Base-by-base conservation (phyloP, 169 alveolate genomes). In the Plasmodium sp. region DNA sequence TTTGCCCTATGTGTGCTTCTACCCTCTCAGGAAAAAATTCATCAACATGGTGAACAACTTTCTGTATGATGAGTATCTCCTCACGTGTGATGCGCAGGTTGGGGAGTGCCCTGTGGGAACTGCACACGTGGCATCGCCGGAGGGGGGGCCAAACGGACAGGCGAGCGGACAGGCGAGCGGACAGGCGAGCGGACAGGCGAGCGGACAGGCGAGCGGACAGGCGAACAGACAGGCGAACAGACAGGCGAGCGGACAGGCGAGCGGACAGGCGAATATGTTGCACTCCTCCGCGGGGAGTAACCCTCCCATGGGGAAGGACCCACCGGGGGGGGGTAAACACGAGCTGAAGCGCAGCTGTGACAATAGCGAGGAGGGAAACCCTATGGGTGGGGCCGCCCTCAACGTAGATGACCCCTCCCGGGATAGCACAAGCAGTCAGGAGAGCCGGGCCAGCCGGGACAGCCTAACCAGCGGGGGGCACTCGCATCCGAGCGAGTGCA, bases 1-100 rank as follows among this genome's bases (percentile, higher is more conserved):
- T 22, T 81, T 92, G 10, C 95, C 95, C 14, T 92, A 82, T 45
- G 81, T 82, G 5, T 92, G 95, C 77, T 92, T 92, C 34, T n/a
- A 92, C 58, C 92, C 95, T 1, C 58, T 92, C 22, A 92, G 77
- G n/a, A 92, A 71, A 48, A 92, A 92, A 82, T 82, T 92, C 51
- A 83, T 22, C 10, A 72, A 92, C 27, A 92, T 92, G 43, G 62
- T 92, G 31, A 92, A 83, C 18, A 91, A 83, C 2, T 92, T 92
- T 71, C 73, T 92, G 75, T 88, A 88, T 73, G 84, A 88, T 4
- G 90, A 88, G 6, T 88, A 81, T 77, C 34, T 39, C n/a, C 18
- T 5, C 33, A 43, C 83, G 10, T 2, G 34, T 58, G 36, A 54
- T 58, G 82, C 5, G 71, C 39, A 54, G 31, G 45, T 5, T 12